Evolutionary conservation across 2,329 filamentous ascomycete genomes (phyloP).

Genomic region (Hypomyces rosellus): DNA sequence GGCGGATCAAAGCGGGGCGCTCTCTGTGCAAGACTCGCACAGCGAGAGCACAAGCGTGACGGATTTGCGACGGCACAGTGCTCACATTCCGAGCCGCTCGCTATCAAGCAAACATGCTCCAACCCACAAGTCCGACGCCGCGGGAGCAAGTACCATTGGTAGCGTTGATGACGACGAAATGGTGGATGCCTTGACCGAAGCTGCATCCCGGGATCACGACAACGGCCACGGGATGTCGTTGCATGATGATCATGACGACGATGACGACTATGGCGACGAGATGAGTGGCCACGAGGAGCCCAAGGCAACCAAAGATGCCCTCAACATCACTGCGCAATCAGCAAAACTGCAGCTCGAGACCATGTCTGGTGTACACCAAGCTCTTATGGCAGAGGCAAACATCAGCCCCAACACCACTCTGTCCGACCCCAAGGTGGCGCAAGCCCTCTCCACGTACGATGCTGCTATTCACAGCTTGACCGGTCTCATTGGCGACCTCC

Average conservation of each 20-base stretch:
- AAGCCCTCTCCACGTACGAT: constrained; percentile 81
- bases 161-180: constrained; percentile 50
- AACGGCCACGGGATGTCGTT: constrained; percentile 19
- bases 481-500: constrained; percentile 73
- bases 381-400: constrained; percentile 61
- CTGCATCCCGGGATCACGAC: constrained; percentile 30
- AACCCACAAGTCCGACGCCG: constrained; percentile 30
- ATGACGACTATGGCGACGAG: constrained; percentile 67
- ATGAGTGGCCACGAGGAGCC: constrained; percentile 70
- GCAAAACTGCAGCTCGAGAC: constrained; percentile 89
- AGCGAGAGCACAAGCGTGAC: constrained; percentile 49
- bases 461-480: constrained; percentile 83
- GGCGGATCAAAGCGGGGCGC: constrained; percentile 58
- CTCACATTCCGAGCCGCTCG: constrained; percentile 34
- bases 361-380: constrained; percentile 76
- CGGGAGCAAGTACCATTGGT: constrained; percentile 39
- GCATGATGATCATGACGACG: constrained; percentile 44
- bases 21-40: constrained; percentile 39
- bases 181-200: constrained; percentile 41
- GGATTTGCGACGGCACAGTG: constrained; percentile 36
- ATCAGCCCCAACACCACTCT: constrained; percentile 65
- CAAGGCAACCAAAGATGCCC: constrained; percentile 79
- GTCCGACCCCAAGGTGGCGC: constrained; percentile 68
- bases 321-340: constrained; percentile 95
- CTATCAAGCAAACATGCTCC: constrained; percentile 21